phyloP scores from a whole-genome alignment of 345 rosid genomes.

The Theobroma cacao region DNA sequence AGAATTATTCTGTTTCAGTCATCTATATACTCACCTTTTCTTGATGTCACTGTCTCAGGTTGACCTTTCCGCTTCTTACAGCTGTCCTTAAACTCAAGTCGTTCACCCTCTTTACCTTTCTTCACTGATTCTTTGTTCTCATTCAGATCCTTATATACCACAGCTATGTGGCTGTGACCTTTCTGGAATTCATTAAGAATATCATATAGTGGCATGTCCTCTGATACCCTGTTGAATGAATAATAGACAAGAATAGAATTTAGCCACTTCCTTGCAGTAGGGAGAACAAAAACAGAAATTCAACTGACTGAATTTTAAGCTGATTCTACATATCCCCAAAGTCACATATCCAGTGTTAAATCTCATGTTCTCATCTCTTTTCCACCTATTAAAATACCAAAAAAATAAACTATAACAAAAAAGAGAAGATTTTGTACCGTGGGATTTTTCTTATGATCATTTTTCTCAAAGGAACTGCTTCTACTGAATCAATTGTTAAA shows the following conservation, averaged over 20 bases:
- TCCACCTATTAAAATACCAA: not conserved
- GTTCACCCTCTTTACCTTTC: conserved; percentile 36
- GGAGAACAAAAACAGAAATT: not conserved
- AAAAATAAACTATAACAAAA: not conserved
- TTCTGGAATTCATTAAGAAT: conserved; percentile 94
- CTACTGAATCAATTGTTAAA: conserved; percentile 69
- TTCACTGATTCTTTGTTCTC: conserved; percentile 33
- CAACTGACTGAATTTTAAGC: not conserved
- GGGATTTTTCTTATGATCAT: conserved; percentile 91
- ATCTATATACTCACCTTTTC: conserved; percentile 41
- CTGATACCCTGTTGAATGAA: conserved; percentile 62
- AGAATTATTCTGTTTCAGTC: conserved; percentile 5
- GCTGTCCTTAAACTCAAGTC: conserved; percentile 48
- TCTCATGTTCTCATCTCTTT: not conserved
- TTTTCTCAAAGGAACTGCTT: conserved; percentile 73
- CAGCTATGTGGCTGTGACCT: conserved; percentile 97
- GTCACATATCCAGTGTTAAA: not conserved
- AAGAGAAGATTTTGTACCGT: conserved; percentile 35
- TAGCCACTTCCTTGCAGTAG: not conserved
- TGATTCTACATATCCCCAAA: not conserved
- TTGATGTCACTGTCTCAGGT: conserved; percentile 26
- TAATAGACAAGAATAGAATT: conserved; percentile 1
- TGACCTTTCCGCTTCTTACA: conserved; percentile 50
- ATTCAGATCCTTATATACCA: conserved; percentile 71
- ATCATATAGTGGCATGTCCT: conserved; percentile 82